These are phyloP conservation scores for Penicillium brevicompactum DNA, from an alignment of 2,329 filamentous ascomycete genomes.

Conservation along the genomic window DNA sequence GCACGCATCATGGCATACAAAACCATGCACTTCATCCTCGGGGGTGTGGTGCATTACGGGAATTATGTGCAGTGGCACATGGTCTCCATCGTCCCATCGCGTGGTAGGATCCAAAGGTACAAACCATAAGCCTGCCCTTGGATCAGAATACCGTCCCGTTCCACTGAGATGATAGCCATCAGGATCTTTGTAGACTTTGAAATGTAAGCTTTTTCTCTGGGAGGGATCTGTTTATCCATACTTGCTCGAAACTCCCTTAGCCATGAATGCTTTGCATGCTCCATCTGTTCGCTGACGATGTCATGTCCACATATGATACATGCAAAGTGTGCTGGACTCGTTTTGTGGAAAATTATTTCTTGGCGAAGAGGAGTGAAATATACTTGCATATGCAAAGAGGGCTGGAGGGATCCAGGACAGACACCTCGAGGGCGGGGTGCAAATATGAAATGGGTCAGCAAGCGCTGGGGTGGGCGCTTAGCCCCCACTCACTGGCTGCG, in stretches of 20 bases:
- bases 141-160: background rate
- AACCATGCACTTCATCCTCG: background rate
- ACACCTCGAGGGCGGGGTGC: no score
- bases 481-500: no score
- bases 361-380: no score
- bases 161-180: background rate
- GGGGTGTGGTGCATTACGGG: background rate
- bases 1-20: background rate
- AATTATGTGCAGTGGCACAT: background rate
- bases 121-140: background rate
- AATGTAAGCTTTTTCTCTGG: background rate
- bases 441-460: no score
- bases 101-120: background rate
- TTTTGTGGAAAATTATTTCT: no score
- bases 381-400: no score
- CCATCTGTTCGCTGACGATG: no score
- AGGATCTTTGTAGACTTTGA: background rate
- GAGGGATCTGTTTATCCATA: background rate
- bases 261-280: no score
- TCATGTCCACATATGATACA: no score
- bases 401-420: no score
- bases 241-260: background rate
- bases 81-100: background rate
- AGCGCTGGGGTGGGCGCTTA: no score
- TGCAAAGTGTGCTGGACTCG: no score